Evolutionary conservation across 495 filamentous ascomycete genomes (phyloP).

Genomic region (Corynascus novoguineensis): DNA sequence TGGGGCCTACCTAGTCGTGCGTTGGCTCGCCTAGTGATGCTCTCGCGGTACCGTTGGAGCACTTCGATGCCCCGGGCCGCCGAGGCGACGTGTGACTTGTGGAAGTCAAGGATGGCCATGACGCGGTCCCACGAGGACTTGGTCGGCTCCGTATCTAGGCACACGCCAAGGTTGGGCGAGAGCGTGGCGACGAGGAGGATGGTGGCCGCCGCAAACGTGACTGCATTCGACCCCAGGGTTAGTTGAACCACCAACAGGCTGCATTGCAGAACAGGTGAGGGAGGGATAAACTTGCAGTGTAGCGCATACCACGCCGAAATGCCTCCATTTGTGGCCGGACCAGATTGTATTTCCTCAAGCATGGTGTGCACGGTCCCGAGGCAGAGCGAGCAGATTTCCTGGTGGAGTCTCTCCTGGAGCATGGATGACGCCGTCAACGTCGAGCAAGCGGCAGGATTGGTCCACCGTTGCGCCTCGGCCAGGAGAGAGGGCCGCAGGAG

Average conservation of each 20-base stretch:
- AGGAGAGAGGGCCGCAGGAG: conserved; percentile 19
- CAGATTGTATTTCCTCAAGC: conserved; percentile 18
- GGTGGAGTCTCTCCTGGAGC: conserved; percentile 18
- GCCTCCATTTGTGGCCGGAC: conserved; percentile 2
- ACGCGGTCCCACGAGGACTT: conserved; percentile 18
- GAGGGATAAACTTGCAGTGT: conserved; percentile 14
- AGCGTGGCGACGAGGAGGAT: conserved; percentile 18
- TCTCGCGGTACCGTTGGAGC: conserved; percentile 6
- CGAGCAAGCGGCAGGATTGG: not conserved
- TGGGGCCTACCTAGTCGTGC: not conserved
- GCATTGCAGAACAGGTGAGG: too few species aligned
- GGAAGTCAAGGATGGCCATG: conserved; percentile 14
- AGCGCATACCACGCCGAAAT: conserved; percentile 16
- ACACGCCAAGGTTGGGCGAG: conserved; percentile 11
- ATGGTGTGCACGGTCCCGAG: conserved; percentile 17
- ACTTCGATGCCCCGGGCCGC: conserved; percentile 15
- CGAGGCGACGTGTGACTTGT: conserved; percentile 12
- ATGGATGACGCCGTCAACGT: not conserved
- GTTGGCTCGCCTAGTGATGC: not conserved
- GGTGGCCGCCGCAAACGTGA: conserved; percentile 16
- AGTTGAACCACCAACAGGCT: too few species aligned
- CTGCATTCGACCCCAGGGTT: not conserved
- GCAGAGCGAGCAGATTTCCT: conserved; percentile 16
- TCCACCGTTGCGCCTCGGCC: conserved; percentile 12
- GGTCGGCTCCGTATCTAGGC: conserved; percentile 11